These are phyloP conservation scores for Colletotrichum trifolii DNA, from an alignment of 2,329 filamentous ascomycete genomes.

Conservation along the genomic window DNA sequence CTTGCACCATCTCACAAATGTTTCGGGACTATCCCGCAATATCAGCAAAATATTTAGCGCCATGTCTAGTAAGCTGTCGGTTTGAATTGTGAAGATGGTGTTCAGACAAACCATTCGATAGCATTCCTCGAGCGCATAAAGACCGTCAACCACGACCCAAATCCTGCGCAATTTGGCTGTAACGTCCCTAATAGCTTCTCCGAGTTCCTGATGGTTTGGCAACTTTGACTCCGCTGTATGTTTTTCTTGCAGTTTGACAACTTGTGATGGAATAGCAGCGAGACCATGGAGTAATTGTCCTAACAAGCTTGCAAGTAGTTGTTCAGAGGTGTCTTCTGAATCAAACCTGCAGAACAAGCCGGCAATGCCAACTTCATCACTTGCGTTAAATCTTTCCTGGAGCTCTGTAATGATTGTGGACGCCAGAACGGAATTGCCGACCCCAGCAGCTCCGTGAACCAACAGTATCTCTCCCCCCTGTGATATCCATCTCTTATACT, in stretches of 20 bases:
- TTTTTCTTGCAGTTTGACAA: neutral
- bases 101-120: too few relatives aligned
- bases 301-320: neutral
- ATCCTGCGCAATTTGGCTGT: neutral
- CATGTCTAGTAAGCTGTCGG: too few relatives aligned
- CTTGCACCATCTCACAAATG: too few relatives aligned
- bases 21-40: too few relatives aligned
- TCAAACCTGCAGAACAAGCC: neutral
- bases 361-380: neutral
- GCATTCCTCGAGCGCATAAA: neutral
- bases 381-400: neutral
- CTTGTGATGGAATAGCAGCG: neutral
- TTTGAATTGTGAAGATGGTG: too few relatives aligned
- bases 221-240: neutral
- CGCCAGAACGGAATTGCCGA: neutral
- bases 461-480: neutral
- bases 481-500: neutral
- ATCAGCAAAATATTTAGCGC: too few relatives aligned
- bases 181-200: neutral
- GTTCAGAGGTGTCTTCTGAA: neutral
- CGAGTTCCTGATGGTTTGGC: neutral
- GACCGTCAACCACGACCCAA: neutral
- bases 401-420: neutral
- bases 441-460: neutral
- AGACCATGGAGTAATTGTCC: neutral